Percentiles rank a stretch among this genome's conserved stretches.
phyloP scores from a whole-genome alignment of 306 rosid genomes.

The Canavalia ensiformis region DNA sequence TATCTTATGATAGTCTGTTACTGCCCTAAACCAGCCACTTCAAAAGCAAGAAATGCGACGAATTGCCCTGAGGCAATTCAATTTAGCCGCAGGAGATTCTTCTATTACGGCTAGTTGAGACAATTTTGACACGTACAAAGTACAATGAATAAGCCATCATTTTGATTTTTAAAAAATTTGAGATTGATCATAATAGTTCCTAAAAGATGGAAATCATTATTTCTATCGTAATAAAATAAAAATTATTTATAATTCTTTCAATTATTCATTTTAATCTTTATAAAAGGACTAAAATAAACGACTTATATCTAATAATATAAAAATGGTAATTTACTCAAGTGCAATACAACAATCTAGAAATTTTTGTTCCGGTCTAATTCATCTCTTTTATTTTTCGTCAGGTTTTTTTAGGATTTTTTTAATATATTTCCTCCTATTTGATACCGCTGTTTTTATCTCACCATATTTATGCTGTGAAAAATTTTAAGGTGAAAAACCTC shows the following conservation, averaged over 20 bases:
- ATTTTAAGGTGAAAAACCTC: slow-evolving; percentile 80
- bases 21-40: background rate
- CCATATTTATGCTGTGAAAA: slow-evolving; percentile 33
- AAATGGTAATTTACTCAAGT: background rate
- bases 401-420: background rate
- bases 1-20: background rate
- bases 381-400: background rate
- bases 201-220: no score
- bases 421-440: background rate
- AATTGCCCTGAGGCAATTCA: background rate
- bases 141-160: background rate
- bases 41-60: background rate
- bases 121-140: background rate
- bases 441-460: background rate
- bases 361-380: background rate
- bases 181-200: no score
- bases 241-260: no score
- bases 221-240: no score
- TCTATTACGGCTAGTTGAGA: slow-evolving; percentile 8
- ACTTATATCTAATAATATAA: no score
- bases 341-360: background rate
- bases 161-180: no score
- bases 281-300: no score
- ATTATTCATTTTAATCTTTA: no score
- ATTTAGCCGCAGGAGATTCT: background rate